A percentile compares a stretch with the other conserved stretches of the same genome.
Evolutionary conservation across 2,329 filamentous ascomycete genomes (phyloP).

Genomic region (Didymella glomerata): DNA sequence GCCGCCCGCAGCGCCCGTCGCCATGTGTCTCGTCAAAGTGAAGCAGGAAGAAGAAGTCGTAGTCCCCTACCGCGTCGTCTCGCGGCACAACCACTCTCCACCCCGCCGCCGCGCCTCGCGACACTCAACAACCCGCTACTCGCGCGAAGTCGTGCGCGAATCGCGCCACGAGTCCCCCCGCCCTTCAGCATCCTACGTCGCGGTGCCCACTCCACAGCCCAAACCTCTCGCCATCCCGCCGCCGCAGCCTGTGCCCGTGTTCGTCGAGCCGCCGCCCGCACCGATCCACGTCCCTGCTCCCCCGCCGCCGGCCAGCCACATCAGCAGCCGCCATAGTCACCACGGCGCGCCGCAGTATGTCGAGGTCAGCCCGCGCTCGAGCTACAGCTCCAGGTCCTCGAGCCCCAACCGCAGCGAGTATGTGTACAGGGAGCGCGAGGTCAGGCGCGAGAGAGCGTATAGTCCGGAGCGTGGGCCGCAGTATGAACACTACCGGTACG

Average conservation of each 20-base stretch:
- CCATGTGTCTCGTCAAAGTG: constrained; percentile 59
- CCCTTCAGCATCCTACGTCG: constrained; percentile 42
- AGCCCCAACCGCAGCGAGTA: constrained; percentile 50
- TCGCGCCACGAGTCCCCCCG: constrained; percentile 29
- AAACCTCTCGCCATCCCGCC: constrained; percentile 48
- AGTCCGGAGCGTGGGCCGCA: constrained; percentile 47
- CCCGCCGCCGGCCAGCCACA: constrained; percentile 20
- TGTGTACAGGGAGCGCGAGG: constrained; percentile 56
- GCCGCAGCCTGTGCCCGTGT: constrained; percentile 53
- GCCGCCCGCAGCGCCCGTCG: not conserved
- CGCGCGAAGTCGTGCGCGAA: constrained; percentile 46
- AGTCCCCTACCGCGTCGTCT: constrained; percentile 50
- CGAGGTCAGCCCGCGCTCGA: constrained; percentile 54
- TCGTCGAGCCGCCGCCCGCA: constrained; percentile 48
- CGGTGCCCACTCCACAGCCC: constrained; percentile 40
- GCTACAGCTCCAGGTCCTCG: constrained; percentile 41
- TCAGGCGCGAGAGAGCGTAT: constrained; percentile 50
- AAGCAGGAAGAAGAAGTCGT: constrained; percentile 56
- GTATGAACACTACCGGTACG: constrained; percentile 59
- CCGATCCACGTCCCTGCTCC: constrained; percentile 30
- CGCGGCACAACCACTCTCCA: constrained; percentile 40
- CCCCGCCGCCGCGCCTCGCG: constrained; percentile 40
- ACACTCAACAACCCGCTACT: constrained; percentile 38
- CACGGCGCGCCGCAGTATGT: constrained; percentile 52
- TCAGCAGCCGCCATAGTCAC: constrained; percentile 27